Percentiles rank a stretch among this genome's conserved stretches.
Conservation (phyloP, 805 yeast genomes). For the Isabelozyma heimii region DNA sequence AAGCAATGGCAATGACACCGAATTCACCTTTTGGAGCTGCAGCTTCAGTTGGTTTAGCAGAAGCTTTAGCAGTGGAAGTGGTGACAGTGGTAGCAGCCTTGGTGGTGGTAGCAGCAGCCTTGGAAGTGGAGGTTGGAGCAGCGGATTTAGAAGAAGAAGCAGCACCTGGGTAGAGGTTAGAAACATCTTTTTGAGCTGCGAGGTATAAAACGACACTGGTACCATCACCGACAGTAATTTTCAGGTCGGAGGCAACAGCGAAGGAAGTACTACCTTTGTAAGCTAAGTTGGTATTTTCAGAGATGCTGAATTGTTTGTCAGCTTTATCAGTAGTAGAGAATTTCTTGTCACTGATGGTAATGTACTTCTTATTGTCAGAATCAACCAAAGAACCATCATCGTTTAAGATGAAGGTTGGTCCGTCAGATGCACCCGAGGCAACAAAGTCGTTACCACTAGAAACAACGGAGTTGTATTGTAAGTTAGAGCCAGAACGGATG, state of each 20-base stretch:
- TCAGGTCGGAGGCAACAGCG: conserved; percentile 1
- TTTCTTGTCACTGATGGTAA: neutral
- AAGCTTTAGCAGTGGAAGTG: conserved; percentile 1
- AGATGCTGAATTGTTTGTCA: conserved; percentile 7
- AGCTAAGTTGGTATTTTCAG: conserved; percentile 3
- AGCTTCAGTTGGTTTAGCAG: neutral
- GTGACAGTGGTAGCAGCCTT: conserved; percentile 5
- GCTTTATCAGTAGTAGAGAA: neutral
- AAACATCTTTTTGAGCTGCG: conserved; percentile 1
- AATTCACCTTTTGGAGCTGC: conserved; percentile 1
- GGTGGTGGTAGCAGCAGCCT: conserved; percentile 4
- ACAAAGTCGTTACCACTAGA: neutral
- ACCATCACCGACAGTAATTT: neutral
- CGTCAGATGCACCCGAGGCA: conserved; percentile 2
- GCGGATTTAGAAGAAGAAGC: conserved; percentile 3
- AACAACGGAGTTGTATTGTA: conserved; percentile 14
- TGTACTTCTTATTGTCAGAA: conserved; percentile 6
- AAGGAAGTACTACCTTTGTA: conserved; percentile 3
- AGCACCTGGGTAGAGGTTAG: neutral
- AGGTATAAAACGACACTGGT: conserved; percentile 7
- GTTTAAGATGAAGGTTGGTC: conserved; percentile 16
- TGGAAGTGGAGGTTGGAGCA: conserved; percentile 4
- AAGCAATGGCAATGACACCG: conserved; percentile 15
- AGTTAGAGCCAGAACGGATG: conserved; percentile 23
- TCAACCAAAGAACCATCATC: conserved; percentile 21